Evolutionary conservation across 139 green algal genomes (phyloP).

Genomic region (Haematococcus sp.): DNA sequence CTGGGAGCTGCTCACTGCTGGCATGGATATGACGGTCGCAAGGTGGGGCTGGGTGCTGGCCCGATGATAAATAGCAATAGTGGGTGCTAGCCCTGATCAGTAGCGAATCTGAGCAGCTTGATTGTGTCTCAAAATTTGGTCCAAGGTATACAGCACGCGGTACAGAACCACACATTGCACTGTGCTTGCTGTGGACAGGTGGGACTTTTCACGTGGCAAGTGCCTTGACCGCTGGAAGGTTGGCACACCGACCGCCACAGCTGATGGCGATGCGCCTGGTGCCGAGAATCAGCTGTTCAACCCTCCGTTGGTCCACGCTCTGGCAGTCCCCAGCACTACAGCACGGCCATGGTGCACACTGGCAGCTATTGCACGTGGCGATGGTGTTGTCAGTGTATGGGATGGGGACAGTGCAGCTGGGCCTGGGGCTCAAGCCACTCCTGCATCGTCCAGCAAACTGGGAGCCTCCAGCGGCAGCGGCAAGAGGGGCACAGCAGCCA

Average conservation of each 20-base stretch:
- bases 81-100: too few relatives aligned
- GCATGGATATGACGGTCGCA: slow-evolving; percentile 56
- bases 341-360: slow-evolving; percentile 7
- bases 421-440: neutral
- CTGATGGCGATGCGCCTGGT: neutral
- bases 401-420: slow-evolving; percentile 5
- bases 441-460: neutral
- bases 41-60: slow-evolving; percentile 41
- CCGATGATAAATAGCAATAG: too few relatives aligned
- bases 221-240: slow-evolving; percentile 30
- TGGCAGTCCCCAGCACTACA: neutral
- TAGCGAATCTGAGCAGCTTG: too few relatives aligned
- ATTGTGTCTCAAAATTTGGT: too few relatives aligned
- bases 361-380: neutral
- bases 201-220: slow-evolving; percentile 42
- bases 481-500: neutral
- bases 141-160: too few relatives aligned
- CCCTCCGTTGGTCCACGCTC: slow-evolving; percentile 59
- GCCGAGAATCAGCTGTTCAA: slow-evolving; percentile 54
- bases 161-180: neutral
- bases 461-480: neutral
- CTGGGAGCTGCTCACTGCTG: slow-evolving; percentile 64
- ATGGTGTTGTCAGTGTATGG: neutral
- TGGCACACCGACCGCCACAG: neutral
- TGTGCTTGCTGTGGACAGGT: slow-evolving; percentile 15